Base-by-base conservation (phyloP, 345 rosid species). In the Cardamine occulta region DNA sequence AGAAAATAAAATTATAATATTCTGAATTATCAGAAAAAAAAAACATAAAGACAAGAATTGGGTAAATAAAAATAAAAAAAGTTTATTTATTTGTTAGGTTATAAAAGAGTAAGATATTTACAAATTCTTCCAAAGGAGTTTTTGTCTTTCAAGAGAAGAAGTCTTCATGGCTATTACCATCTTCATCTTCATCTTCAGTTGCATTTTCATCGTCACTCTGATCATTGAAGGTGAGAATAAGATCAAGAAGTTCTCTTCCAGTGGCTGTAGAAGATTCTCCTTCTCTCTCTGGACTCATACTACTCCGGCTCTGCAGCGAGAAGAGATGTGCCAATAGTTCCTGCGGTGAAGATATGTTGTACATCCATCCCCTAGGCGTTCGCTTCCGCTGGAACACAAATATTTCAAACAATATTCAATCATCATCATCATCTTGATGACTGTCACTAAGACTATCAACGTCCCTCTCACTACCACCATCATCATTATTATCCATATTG, bases 331-430 rank as follows among this genome's bases (percentile, higher is more conserved):
- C 18, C 86, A 90, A 63, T 72, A 89, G 82, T 62, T 86, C 87
- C 47, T 75, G 73, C 1, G 88, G 80, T 19, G 86, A 79, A 54
- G 82, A 79, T 47, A 78, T 7, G 21, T 53, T 70, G 79, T 74
- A 60, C 88, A 81, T 85, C 88, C 91, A 84, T 63, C 88, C 79
- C 79, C 86, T 82, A 54, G 84, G 76, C 84, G 37, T 84, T 5
- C 85, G 85, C 74, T 84, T 87, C 29, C 80, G 83, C 96, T 87
- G 89, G 75, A 81, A 87, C 79, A 80, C 74, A 86, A 83, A 76
- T 60, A 76, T 60, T 72, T 79, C 78, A 81, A 86, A 75, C 56
- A 61, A 49, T 28, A 39, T 68, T 80, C 80, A 79, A 56, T 63
- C 77, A 84, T 72, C 82, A 82, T 42, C 75, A 66, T 63, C 73